phyloP scores from a whole-genome alignment of 2,329 filamentous ascomycete genomes.

The Pleurostoma richardsiae region DNA sequence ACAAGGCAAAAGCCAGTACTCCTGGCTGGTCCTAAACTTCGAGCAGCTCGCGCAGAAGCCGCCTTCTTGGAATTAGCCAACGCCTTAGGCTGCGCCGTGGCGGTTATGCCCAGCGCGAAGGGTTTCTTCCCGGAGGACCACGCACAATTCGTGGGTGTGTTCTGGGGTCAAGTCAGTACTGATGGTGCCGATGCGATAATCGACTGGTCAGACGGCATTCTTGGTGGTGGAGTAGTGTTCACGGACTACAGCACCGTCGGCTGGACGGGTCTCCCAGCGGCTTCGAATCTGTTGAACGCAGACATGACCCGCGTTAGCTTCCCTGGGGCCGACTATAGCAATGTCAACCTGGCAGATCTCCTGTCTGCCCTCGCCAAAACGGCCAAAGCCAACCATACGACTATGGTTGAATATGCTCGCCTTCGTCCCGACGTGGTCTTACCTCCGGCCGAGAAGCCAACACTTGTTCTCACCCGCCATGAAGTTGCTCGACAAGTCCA shows the following conservation, averaged over 20 bases:
- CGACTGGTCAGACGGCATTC: conserved; percentile 18
- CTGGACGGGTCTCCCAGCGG: conserved; percentile 18
- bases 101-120: conserved; percentile 19
- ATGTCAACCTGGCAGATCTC: conserved; percentile 17
- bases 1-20: conserved; percentile 20
- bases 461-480: conserved; percentile 14
- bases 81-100: conserved; percentile 19
- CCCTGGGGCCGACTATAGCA: conserved; percentile 17
- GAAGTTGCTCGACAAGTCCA: conserved; percentile 17
- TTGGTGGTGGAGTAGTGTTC: conserved; percentile 17
- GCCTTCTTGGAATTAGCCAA: conserved; percentile 16
- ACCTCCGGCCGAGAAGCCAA: conserved; percentile 6
- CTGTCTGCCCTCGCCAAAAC: conserved; percentile 12
- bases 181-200: conserved; percentile 17
- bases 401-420: conserved; percentile 18
- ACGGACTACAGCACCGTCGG: conserved; percentile 20
- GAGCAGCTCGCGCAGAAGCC: conserved; percentile 11
- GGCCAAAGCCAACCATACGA: conserved; percentile 14
- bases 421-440: conserved; percentile 14
- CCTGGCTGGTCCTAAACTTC: conserved; percentile 16
- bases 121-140: conserved; percentile 21
- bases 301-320: conserved; percentile 19
- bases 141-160: conserved; percentile 18
- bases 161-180: conserved; percentile 19
- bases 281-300: conserved; percentile 14